Conservation (phyloP, 116 monocot species). For the Papilionanthe hybrid region DNA sequence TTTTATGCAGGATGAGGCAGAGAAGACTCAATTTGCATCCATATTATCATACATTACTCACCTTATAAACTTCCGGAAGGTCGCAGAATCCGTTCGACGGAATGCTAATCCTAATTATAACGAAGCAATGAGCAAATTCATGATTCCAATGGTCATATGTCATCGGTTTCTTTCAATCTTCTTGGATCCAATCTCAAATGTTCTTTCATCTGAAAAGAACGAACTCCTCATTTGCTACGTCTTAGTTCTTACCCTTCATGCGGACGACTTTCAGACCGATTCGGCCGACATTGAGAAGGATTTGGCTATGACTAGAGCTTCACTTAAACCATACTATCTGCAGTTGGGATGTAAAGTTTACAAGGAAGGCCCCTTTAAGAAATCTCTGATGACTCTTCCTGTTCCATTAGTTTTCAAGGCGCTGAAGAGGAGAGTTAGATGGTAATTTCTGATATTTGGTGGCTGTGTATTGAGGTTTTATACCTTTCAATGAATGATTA, state of each 20-base stretch:
- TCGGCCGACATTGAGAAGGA: conserved; percentile 61
- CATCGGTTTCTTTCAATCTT: conserved; percentile 46
- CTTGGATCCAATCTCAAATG: conserved; percentile 39
- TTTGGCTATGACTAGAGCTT: conserved; percentile 34
- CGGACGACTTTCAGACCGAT: conserved; percentile 45
- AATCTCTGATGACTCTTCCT: neutral
- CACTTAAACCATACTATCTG: conserved; percentile 44
- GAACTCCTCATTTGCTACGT: conserved; percentile 77
- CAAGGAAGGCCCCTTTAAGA: too few species aligned
- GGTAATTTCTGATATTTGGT: too few species aligned
- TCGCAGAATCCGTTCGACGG: neutral
- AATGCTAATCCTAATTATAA: neutral
- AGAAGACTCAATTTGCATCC: conserved; percentile 40
- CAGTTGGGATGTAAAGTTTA: conserved; percentile 52
- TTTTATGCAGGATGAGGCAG: conserved; percentile 33
- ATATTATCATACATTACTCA: conserved; percentile 80
- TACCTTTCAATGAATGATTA: too few species aligned
- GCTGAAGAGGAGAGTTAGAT: neutral
- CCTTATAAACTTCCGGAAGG: conserved; percentile 47
- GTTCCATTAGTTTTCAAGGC: neutral
- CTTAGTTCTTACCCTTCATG: conserved; percentile 79
- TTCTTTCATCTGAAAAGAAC: conserved; percentile 39
- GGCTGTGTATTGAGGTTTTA: too few species aligned
- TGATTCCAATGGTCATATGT: conserved; percentile 38
- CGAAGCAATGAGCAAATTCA: conserved; percentile 12